Evolutionary conservation across 768 basidiomycete species (phyloP).

Genomic region (Pisolithus tinctorius): DNA sequence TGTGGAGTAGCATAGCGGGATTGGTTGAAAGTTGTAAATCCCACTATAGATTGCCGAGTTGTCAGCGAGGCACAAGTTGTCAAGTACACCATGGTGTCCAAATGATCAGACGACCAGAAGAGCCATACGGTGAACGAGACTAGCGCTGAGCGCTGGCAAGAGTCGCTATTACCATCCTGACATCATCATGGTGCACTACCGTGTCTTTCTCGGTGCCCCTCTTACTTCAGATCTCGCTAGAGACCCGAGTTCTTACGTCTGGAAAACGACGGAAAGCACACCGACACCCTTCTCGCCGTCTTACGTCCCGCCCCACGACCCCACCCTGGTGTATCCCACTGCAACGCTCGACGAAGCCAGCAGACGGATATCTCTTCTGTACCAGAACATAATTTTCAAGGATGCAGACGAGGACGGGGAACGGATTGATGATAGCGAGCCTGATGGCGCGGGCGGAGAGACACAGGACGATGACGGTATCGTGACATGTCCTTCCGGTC

Average conservation of each 20-base stretch:
- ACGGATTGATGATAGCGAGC: slow-evolving; percentile 6
- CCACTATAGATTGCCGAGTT: no score
- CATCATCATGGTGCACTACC: slow-evolving; percentile 28
- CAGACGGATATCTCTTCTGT: slow-evolving; percentile 61
- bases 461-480: slow-evolving; percentile 7
- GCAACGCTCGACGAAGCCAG: slow-evolving; percentile 61
- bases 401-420: slow-evolving; percentile 34
- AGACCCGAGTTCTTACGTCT: slow-evolving; percentile 34
- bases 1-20: no score
- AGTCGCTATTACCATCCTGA: no score
- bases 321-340: slow-evolving; percentile 34
- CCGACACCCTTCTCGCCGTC: slow-evolving; percentile 11
- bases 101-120: no score
- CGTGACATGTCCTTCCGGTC: not conserved
- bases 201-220: slow-evolving; percentile 49
- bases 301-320: slow-evolving; percentile 9
- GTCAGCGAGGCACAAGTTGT: no score
- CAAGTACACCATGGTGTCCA: no score
- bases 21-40: no score
- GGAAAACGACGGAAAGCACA: slow-evolving; percentile 31
- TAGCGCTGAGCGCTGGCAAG: no score
- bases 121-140: no score
- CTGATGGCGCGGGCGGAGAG: slow-evolving; percentile 14
- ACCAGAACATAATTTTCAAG: slow-evolving; percentile 66
- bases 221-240: slow-evolving; percentile 26